Percentiles rank a stretch among this genome's conserved stretches.
Conservation (phyloP, 2,329 filamentous ascomycete species). For the Neocucurbitaria cava region DNA sequence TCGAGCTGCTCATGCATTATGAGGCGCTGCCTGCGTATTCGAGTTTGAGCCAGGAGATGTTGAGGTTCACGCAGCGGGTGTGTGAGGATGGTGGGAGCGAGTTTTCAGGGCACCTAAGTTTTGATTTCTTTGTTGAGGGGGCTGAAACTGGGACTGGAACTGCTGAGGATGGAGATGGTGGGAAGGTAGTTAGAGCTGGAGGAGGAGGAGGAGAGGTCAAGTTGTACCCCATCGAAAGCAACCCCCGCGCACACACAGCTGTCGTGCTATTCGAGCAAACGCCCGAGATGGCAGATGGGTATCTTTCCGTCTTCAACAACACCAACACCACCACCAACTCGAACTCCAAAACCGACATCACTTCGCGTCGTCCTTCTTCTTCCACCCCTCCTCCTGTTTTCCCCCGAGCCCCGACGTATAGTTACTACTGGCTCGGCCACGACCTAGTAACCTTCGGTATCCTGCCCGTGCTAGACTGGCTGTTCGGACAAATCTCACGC, state of each 20-base stretch:
- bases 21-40: conserved; percentile 63
- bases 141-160: too few species aligned
- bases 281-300: conserved; percentile 37
- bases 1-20: conserved; percentile 72
- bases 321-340: conserved; percentile 8
- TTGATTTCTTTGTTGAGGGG: conserved; percentile 74
- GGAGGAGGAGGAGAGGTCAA: conserved; percentile 43
- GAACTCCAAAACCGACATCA: conserved; percentile 8
- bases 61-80: conserved; percentile 68
- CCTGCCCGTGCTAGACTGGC: conserved; percentile 39
- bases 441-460: conserved; percentile 64
- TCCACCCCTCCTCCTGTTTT: too few species aligned
- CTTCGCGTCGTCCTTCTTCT: too few species aligned
- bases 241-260: conserved; percentile 73
- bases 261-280: conserved; percentile 63
- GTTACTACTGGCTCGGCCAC: conserved; percentile 72
- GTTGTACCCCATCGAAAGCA: conserved; percentile 74
- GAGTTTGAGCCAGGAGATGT: conserved; percentile 65
- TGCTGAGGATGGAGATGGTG: too few species aligned
- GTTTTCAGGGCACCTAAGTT: conserved; percentile 74
- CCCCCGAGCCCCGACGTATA: conserved; percentile 27
- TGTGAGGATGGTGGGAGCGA: conserved; percentile 56
- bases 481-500: conserved; percentile 24
- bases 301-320: conserved; percentile 32
- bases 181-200: conserved; percentile 41